phyloP scores from a whole-genome alignment of 305 asterid genomes.

The Fraxinus sp. region DNA sequence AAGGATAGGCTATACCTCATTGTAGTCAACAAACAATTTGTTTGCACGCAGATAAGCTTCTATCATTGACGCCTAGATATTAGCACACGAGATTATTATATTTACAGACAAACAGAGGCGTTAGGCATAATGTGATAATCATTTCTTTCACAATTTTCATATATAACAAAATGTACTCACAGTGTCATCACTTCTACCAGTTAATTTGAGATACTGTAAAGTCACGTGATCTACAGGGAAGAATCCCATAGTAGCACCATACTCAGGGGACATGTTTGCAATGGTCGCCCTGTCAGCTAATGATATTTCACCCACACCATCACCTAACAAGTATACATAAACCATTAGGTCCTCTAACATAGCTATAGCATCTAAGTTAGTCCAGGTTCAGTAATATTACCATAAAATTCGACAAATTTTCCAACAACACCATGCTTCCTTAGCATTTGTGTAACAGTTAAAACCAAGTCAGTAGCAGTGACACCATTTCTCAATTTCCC shows the following conservation, averaged over 20 bases:
- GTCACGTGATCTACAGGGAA: conserved; percentile 94
- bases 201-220: conserved; percentile 72
- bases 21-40: conserved; percentile 86
- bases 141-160: neutral
- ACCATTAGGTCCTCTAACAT: conserved; percentile 9
- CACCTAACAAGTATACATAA: conserved; percentile 43
- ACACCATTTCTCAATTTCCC: conserved; percentile 81
- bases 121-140: neutral
- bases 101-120: neutral
- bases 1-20: conserved; percentile 40
- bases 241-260: conserved; percentile 98
- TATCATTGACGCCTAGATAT: conserved; percentile 69
- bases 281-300: conserved; percentile 97
- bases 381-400: conserved; percentile 33
- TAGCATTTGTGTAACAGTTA: conserved; percentile 84
- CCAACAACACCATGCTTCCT: conserved; percentile 97
- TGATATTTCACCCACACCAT: conserved; percentile 73
- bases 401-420: conserved; percentile 84
- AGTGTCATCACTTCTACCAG: conserved; percentile 90
- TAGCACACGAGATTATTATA: conserved; percentile 13
- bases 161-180: conserved; percentile 40
- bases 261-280: conserved; percentile 96
- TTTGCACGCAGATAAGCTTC: conserved; percentile 94
- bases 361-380: conserved; percentile 9
- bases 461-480: conserved; percentile 87